Evolutionary conservation across 225 moss, liverwort and hornwort species (phyloP).

Genomic region (Pseudoscleropodium purum): DNA sequence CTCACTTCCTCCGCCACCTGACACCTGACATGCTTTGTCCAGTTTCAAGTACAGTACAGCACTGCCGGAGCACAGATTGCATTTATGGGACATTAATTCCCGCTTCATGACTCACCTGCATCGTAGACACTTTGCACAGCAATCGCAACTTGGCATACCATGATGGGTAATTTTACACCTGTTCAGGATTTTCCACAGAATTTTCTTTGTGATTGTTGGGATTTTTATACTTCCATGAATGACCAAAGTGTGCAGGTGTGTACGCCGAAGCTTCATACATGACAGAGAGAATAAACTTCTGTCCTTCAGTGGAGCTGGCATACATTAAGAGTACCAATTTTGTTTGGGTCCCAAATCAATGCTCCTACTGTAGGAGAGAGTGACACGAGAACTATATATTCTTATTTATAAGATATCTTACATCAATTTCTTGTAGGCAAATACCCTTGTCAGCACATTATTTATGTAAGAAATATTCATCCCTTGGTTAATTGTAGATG

Average conservation of each 20-base stretch:
- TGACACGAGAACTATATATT: not conserved
- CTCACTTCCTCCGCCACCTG: not conserved
- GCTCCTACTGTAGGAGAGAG: not conserved
- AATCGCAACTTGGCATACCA: not conserved
- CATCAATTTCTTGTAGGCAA: not conserved
- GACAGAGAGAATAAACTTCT: not conserved
- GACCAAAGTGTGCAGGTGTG: not conserved
- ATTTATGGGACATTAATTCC: not conserved
- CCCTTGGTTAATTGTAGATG: not conserved
- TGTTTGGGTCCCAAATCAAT: not conserved
- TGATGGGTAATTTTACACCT: not conserved
- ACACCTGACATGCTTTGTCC: not conserved
- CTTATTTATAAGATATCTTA: too few species aligned
- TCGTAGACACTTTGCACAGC: not conserved
- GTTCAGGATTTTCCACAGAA: not conserved
- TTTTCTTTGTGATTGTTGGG: not conserved
- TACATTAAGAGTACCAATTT: not conserved
- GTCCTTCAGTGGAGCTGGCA: not conserved
- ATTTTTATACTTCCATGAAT: not conserved
- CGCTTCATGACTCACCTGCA: not conserved
- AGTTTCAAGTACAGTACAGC: not conserved
- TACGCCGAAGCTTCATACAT: too few species aligned
- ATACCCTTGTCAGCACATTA: too few species aligned
- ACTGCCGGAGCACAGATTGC: not conserved
- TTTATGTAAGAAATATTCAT: not conserved